Evolutionary conservation across 2,329 filamentous ascomycete species (phyloP), one percentile per base, ranked within the genome.

Genomic region (Xylaria sp.): DNA sequence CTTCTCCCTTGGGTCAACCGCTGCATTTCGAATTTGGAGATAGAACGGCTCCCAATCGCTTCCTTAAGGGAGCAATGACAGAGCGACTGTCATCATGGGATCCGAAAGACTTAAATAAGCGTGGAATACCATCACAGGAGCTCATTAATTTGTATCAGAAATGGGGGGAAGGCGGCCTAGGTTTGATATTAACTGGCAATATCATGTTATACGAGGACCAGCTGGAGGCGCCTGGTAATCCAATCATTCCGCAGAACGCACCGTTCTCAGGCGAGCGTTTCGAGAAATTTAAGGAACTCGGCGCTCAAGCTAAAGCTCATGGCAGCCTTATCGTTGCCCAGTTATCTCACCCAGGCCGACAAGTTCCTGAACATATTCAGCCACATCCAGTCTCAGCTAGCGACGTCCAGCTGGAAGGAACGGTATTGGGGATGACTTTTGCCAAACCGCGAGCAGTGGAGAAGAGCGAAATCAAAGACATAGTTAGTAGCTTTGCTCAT

Each of bases 301-400:
- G 85, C 1, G 78, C 79, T 5, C 79, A 77, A 9, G 79, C 81
- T 18, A 90, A 88, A 78, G 81, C 81, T 58, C 78, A 87, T 25
- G 87, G 86, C n/a, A 85, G 81, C 54, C 80, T 91, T 10, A 81
- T 89, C 21, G 79, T 91, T 12, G 85, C 82, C 2, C 89, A 92
- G 75, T 81, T 92, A 65, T 85, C 82, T 68, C 90, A 92, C 75
- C 88, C 90, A 0, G 90, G 90, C 13, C 82, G 89, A 0, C 88
- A 91, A 75, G 78, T 79, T 10, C 37, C 76, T 12, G 71, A 74
- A 1, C 63, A 61, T 1, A 67, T 84, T 6, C 78, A 82, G 64
- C 72, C 75, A 50, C 60, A 80, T 44, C 79, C 81, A 3, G 77
- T 83, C 60, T 81, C 80, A 5, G 79, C 82, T 1, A 81, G 78